A percentile compares a stretch with the other conserved stretches of the same genome.
These are phyloP conservation scores for Graphiopsis chlorocephala DNA, from an alignment of 2,329 filamentous ascomycete genomes.

Conservation along the genomic window DNA sequence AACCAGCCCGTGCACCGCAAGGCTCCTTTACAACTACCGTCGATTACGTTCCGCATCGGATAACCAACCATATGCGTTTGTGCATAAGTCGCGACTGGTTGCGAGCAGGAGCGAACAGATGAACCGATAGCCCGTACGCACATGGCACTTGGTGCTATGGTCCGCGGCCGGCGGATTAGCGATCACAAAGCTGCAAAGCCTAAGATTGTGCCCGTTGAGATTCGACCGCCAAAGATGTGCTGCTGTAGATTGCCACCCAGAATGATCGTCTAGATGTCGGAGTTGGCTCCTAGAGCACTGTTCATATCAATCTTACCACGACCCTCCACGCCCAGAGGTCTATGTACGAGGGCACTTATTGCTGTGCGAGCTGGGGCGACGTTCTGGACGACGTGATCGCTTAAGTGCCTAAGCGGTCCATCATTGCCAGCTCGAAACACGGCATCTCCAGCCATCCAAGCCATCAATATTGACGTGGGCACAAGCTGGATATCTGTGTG, in stretches of 20 bases:
- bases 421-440: not conserved
- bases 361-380: not conserved
- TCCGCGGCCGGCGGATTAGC: not conserved
- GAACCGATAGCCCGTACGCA: not conserved
- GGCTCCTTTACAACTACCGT: not conserved
- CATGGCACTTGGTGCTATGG: not conserved
- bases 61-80: not conserved
- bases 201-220: not conserved
- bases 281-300: constrained; percentile 8
- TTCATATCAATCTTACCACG: not conserved
- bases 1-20: not conserved
- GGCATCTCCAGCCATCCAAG: not conserved
- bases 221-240: not conserved
- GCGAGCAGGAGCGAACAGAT: not conserved
- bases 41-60: not conserved
- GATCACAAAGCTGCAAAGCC: not conserved
- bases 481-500: not conserved
- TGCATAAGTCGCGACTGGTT: not conserved
- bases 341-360: not conserved
- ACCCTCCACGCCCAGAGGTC: no score
- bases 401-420: not conserved
- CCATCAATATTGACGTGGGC: not conserved
- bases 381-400: not conserved
- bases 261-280: not conserved
- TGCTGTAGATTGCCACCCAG: not conserved